A percentile compares a stretch with the other conserved stretches of the same genome.
These are phyloP conservation scores for Talaromyces sp. DNA, from an alignment of 2,329 filamentous ascomycete species.

Conservation along the genomic window DNA sequence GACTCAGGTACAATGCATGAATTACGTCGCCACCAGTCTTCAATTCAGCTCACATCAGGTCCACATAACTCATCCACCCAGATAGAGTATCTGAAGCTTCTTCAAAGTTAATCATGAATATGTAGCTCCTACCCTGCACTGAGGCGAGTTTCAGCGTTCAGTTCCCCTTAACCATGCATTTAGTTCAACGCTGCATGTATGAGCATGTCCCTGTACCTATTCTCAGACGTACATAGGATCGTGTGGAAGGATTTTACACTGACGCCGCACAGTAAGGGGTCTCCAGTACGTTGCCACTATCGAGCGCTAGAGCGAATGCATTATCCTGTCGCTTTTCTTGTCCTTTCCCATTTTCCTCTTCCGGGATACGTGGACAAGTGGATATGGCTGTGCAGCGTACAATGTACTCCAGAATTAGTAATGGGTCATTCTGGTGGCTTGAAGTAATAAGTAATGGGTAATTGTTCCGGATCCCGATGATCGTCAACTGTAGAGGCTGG, in stretches of 20 bases:
- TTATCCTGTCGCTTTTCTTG: neutral
- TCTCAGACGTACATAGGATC: neutral
- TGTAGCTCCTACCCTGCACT: neutral
- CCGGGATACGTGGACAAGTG: neutral
- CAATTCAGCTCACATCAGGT: no score
- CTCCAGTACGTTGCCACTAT: neutral
- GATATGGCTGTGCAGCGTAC: neutral
- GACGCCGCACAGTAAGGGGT: conserved; percentile 4
- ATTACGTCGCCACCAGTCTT: neutral
- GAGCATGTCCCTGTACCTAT: neutral
- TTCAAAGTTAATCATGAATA: neutral
- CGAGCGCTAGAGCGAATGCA: neutral
- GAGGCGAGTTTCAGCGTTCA: neutral
- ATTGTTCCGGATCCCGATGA: neutral
- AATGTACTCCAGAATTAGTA: no score
- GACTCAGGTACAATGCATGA: conserved; percentile 11
- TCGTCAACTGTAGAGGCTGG: neutral
- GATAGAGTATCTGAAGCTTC: neutral
- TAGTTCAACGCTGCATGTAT: neutral
- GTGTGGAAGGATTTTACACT: neutral
- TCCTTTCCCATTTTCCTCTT: neutral
- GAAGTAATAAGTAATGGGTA: neutral
- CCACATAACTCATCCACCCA: no score
- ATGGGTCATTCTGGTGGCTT: neutral
- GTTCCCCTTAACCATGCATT: conserved; percentile 4